Base-by-base conservation (phyloP, 1,284 basidiomycete species). In the Phellopilus nigrolimitatus region DNA sequence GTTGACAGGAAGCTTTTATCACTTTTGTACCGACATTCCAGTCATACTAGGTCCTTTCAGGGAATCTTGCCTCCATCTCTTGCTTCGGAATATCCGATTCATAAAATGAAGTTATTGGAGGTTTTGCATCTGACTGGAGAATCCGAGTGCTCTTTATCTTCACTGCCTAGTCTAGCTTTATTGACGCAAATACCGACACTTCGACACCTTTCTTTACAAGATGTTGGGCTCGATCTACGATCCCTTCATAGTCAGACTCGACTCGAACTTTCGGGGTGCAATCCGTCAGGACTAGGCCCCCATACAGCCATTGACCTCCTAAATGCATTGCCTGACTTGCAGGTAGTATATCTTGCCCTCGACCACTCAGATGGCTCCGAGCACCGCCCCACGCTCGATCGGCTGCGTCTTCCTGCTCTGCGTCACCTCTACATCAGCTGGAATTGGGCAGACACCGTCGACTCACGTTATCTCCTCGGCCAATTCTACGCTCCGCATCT, bases 221-320 rank as follows among this genome's bases (percentile, higher is more conserved):
- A 25, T 24, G 8, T 50, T 10, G 48, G 39, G 22, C 48, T 50
- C 22, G 22, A 34, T 21, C 30, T 42, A 3, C 13, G 22, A 17
- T 42, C 40, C 5, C 48, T 50, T 17, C 21, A 39, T 10, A 41
- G 40, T 3, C 48, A 50, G 25, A 4, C 48, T 30, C 40, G 40
- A 8, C 40, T 50, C 8, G 48, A 50, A 34, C 48, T 50, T 42
- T 50, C 48, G 28, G 40, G 43, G 40, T 40, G 48, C 13, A 43
- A 43, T 17, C 48, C 48, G 0, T 39, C 28, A 15, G 42, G 48
- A 40, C 42, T 50, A 40, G 25, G 36, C 22, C 43, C 39, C 19
- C 15, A 28, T 15, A 42, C 39, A 5, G 48, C 48, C 1, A 13
- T 42, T 8, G 28, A 50, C 6, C 42, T 50, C 4, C 28, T 50